Evolutionary conservation across 2,329 filamentous ascomycete species (phyloP).

Genomic region (Stemphylium vesicarium): DNA sequence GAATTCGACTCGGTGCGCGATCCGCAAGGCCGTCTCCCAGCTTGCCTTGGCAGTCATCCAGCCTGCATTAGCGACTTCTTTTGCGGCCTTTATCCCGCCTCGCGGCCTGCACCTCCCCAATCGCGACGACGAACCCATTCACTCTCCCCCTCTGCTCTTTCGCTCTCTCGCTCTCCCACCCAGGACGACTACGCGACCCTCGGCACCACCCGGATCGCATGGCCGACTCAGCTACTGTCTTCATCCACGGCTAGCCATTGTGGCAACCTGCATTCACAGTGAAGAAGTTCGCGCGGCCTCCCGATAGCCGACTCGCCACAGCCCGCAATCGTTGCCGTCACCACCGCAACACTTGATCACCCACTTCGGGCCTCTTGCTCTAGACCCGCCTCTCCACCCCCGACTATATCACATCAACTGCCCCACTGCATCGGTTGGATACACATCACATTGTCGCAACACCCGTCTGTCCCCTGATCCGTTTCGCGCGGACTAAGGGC

Average conservation of each 20-base stretch:
- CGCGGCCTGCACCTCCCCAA: not conserved
- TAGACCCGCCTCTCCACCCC: conserved; percentile 1
- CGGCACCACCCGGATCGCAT: conserved; percentile 28
- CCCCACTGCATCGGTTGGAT: not conserved
- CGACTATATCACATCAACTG: not conserved
- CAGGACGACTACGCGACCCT: conserved; percentile 15
- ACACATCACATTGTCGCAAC: not conserved
- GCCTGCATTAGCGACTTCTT: conserved; percentile 2
- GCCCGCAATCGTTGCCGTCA: conserved; percentile 34
- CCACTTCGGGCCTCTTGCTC: not conserved
- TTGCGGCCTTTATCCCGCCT: conserved; percentile 2
- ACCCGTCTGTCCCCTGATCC: not conserved
- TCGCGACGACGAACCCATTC: not conserved
- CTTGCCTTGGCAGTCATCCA: not conserved
- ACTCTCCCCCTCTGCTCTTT: not conserved
- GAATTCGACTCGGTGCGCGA: not conserved
- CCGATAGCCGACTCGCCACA: conserved; percentile 23
- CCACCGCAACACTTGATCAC: conserved; percentile 15
- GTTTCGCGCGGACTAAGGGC: conserved; percentile 8
- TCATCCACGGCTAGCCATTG: conserved; percentile 23
- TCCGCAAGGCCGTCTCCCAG: not conserved
- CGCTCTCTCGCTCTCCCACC: conserved; percentile 1
- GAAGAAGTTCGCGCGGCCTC: conserved; percentile 4
- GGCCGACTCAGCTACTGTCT: conserved; percentile 23
- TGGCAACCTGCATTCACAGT: conserved; percentile 21